Evolutionary conservation across 176 grass and related monocot genomes (phyloP), one percentile per base, ranked within the genome.

Genomic region (Calamus simplicifolius): DNA sequence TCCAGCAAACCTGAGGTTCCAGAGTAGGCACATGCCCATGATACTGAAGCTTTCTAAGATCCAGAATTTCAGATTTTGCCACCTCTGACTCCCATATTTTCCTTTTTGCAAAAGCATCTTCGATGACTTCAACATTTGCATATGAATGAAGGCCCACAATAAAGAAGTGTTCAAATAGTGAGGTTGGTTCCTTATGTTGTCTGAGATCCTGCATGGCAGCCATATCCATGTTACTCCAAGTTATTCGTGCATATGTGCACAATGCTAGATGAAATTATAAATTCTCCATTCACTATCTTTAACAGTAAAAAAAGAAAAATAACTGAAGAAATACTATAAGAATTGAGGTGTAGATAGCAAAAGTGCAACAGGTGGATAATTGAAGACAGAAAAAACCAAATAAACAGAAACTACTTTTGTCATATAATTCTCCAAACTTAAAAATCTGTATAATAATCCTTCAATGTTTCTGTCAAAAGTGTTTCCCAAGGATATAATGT

Each of bases 131-230:
- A 53, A 92, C 77, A 67, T 98, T 85, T 82, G 93, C 84, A 85
- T 77, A 92, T 48, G 93, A 98, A 69, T 98, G 93, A 58, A 98
- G 93, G 25, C 93, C 93, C 29, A 92, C 79, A 52, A 98, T 80
- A 13, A 92, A 88, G 78, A 98, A 92, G 58, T 88, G 73, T 56
- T 98, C 93, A 68, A 81, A 98, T 38, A 98, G 77, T 3, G 79
- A 69, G n/a, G 58, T 67, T 29, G 84, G 81, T 56, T 92, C 87
- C 51, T 73, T 82, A 30, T 75, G 75, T 78, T 82, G 81, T 53
- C 64, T 81, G 63, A 81, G 66, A 78, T 80, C 85, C 93, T 98
- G 79, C 68, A 86, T 18, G 26, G 4, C 16, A 77, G 56, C 25
- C 64, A 54, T 21, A 69, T 17, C 14, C 63, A 48, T 8, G 66